Percentiles rank a stretch among this genome's conserved stretches.
phyloP scores from a whole-genome alignment of 306 rosid species.

The Prunus kanzakura region DNA sequence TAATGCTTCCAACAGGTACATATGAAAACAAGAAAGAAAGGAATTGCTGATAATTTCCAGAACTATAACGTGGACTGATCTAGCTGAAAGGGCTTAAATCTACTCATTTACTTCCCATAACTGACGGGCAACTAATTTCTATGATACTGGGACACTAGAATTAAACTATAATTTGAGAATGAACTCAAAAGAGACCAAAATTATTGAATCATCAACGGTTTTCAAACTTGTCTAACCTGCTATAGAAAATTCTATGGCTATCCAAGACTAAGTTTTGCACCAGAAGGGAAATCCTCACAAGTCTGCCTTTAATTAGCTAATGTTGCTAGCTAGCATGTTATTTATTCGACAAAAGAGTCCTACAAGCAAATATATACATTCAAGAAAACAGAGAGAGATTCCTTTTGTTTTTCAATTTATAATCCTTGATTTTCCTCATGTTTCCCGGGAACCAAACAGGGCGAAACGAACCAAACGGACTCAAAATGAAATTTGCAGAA shows the following conservation, averaged over 20 bases:
- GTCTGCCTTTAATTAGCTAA: background rate
- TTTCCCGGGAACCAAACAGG: constrained; percentile 1
- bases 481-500: background rate
- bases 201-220: too few relatives aligned
- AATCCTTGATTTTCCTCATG: background rate
- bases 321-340: background rate
- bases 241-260: too few relatives aligned
- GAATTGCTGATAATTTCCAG: background rate
- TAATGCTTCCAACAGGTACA: background rate
- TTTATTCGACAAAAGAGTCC: background rate
- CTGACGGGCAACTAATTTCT: too few relatives aligned
- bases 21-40: background rate
- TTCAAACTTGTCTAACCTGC: too few relatives aligned
- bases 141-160: background rate
- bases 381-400: background rate
- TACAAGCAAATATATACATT: too few relatives aligned
- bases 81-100: background rate
- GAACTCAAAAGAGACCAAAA: background rate
- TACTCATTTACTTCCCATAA: too few relatives aligned
- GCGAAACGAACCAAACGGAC: background rate
- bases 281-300: background rate
- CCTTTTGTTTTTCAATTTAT: background rate
- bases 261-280: background rate
- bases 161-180: background rate
- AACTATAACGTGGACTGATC: background rate